Conservation (phyloP, 2,329 filamentous ascomycete genomes). For the Fusarium sp. region DNA sequence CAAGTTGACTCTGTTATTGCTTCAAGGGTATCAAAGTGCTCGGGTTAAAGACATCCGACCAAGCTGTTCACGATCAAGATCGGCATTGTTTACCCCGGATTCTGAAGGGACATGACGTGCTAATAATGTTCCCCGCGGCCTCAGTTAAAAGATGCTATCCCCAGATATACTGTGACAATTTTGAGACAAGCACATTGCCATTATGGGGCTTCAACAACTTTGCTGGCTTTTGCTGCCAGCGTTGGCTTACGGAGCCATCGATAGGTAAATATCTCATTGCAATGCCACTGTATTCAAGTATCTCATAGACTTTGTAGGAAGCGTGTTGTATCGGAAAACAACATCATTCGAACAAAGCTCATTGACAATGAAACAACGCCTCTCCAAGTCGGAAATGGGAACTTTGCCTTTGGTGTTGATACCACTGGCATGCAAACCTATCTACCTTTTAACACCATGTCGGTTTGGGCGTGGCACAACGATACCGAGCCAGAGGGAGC, state of each 20-base stretch:
- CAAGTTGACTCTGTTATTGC: background rate
- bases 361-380: constrained; percentile 57
- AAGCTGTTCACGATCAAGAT: background rate
- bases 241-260: constrained; percentile 6
- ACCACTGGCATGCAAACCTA: constrained; percentile 59
- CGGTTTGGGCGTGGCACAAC: constrained; percentile 63
- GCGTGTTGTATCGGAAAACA: constrained; percentile 37
- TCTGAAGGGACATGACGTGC: background rate
- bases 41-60: constrained; percentile 11
- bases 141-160: background rate
- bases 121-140: background rate
- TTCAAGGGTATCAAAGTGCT: background rate
- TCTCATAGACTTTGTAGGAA: constrained; percentile 20
- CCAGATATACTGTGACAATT: background rate
- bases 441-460: constrained; percentile 59
- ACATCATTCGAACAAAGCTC: constrained; percentile 38
- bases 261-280: background rate
- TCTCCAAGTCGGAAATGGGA: constrained; percentile 62
- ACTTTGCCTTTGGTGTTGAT: constrained; percentile 61
- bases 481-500: constrained; percentile 56
- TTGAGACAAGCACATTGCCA: background rate
- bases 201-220: background rate
- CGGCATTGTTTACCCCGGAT: constrained; percentile 17
- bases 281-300: background rate
- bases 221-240: constrained; percentile 8